Evolutionary conservation across 2,329 filamentous ascomycete species (phyloP).

Genomic region (Exophiala alcalophila): DNA sequence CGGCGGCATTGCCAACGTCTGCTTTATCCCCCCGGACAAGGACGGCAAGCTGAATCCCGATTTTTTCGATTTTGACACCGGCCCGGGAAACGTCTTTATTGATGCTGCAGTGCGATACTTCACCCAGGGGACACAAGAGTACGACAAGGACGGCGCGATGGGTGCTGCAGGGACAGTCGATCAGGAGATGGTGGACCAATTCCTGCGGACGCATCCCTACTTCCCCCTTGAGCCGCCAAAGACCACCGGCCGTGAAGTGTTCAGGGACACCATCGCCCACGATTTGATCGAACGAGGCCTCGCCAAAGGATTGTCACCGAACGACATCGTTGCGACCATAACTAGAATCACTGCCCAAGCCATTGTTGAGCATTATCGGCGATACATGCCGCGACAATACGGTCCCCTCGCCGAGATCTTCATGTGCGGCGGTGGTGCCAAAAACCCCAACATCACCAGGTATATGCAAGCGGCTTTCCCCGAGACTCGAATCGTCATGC

Average conservation of each 20-base stretch:
- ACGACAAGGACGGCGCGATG: constrained; percentile 54
- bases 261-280: constrained; percentile 56
- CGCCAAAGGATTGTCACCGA: constrained; percentile 44
- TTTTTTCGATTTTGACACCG: constrained; percentile 55
- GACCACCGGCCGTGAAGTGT: constrained; percentile 59
- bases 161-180: constrained; percentile 50
- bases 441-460: constrained; percentile 56
- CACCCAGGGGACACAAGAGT: constrained; percentile 50
- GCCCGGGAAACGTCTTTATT: constrained; percentile 56
- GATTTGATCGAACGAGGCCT: constrained; percentile 51
- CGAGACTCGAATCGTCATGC: constrained; percentile 50
- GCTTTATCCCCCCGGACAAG: constrained; percentile 53
- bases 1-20: constrained; percentile 60
- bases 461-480: constrained; percentile 53
- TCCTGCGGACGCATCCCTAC: constrained; percentile 49
- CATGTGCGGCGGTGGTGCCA: constrained; percentile 59
- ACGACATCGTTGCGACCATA: constrained; percentile 58
- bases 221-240: constrained; percentile 53
- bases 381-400: constrained; percentile 45
- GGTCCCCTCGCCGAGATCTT: constrained; percentile 55
- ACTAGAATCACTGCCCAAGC: constrained; percentile 60
- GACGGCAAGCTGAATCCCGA: constrained; percentile 40
- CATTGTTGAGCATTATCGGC: constrained; percentile 52
- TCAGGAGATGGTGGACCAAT: constrained; percentile 53
- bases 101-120: constrained; percentile 56